A percentile compares a stretch with the other conserved stretches of the same genome.
phyloP scores from a whole-genome alignment of 148 eudicot genomes.

The Heliamphora exappendiculata region DNA sequence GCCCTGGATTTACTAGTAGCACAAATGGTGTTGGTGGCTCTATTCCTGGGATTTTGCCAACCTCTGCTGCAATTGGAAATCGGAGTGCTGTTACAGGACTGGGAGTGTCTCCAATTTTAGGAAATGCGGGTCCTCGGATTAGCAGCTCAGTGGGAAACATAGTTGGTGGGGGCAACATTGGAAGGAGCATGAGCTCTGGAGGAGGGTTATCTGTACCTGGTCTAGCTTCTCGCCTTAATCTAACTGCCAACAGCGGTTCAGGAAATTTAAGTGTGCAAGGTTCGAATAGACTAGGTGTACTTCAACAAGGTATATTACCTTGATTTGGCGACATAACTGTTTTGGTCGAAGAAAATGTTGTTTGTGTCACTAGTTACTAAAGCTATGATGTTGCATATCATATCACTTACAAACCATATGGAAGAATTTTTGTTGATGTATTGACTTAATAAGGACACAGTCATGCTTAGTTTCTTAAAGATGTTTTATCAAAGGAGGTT shows the following conservation, averaged over 20 bases:
- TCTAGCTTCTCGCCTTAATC: slow-evolving; percentile 73
- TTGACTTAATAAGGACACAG: neutral
- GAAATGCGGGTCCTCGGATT: slow-evolving; percentile 79
- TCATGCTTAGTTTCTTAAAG: neutral
- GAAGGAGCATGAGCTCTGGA: slow-evolving; percentile 77
- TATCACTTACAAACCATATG: neutral
- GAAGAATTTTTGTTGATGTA: neutral
- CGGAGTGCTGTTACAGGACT: slow-evolving; percentile 77
- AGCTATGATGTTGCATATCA: neutral
- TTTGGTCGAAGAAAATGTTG: slow-evolving; percentile 11
- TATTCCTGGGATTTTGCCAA: slow-evolving; percentile 89
- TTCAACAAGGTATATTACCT: slow-evolving; percentile 77
- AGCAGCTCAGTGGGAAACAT: slow-evolving; percentile 81
- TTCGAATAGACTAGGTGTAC: slow-evolving; percentile 78
- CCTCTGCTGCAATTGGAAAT: slow-evolving; percentile 84
- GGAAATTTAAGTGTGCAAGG: slow-evolving; percentile 80
- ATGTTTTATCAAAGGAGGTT: too few relatives aligned
- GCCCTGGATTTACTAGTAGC: slow-evolving; percentile 70
- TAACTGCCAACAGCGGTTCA: slow-evolving; percentile 70
- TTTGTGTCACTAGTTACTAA: neutral
- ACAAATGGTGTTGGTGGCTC: slow-evolving; percentile 87
- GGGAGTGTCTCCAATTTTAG: slow-evolving; percentile 74
- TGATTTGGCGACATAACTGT: neutral
- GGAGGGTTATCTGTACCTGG: slow-evolving; percentile 89
- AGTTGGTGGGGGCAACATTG: slow-evolving; percentile 71